Evolutionary conservation across 192 early-diverging fungal species (phyloP), one percentile per base, ranked within the genome.

Genomic region (Gaertneriomyces sp.): DNA sequence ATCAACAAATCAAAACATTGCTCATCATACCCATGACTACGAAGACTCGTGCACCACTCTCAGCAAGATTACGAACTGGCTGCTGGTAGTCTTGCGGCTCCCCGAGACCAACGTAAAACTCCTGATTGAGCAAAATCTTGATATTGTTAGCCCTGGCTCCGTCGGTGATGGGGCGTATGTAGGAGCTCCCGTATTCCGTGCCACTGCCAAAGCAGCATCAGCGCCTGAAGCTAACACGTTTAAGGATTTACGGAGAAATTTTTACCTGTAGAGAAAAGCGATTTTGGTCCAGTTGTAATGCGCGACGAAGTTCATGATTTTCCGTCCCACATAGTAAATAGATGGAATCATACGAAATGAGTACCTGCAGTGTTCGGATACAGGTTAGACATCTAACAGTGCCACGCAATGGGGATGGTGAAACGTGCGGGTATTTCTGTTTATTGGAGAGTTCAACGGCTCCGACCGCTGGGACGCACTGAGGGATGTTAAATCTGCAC

Each of bases 191-290:
- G 19, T 55, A 55, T 20, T 55, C 53, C 7, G 9, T 20, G 10
- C 12, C 53, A 20, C 53, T 55, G 53, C 12, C 9, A 20, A 8
- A 7, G 10, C 20, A 9, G 46, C 46, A 47, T 10, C 9, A 47
- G 9, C 9, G 9, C 46, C 9, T 47, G 46, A 10, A 9, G 46
- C 9, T 47, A n/a, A 9, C n/a, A n/a, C 46, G 9, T n/a, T 9
- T 10, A 47, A 47, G 46, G n/a, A 47, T 47, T n/a, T n/a, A n/a
- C 46, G 20, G 10, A 55, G 53, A 10, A 55, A 10, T 8, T 8
- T 20, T 16, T 55, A 55, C 53, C 53, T 55, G 20, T 55, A 19
- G 19, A 55, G 53, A 20, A 55, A 16, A 55, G 53, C 53, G 8
- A 55, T 20, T 20, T 55, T 55, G 10, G 10, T 55, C 53, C 53